Percentiles rank a stretch among this genome's conserved stretches.
Evolutionary conservation across 257 asterid species (phyloP).

Genomic region (Penstemon newberryi): DNA sequence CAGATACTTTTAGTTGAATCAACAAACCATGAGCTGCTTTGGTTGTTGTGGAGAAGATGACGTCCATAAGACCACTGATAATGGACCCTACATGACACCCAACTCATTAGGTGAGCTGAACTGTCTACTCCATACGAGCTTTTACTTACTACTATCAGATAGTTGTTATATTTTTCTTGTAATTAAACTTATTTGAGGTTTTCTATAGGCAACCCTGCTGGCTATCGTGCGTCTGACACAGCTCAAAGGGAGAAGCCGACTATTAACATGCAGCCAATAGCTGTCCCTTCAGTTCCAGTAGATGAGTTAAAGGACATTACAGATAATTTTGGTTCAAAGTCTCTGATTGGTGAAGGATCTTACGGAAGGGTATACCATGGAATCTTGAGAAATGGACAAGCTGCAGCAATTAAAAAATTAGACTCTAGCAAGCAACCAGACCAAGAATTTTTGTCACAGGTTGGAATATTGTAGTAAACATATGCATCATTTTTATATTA

Average conservation of each 20-base stretch:
- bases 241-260: slow-evolving; percentile 53
- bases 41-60: no score
- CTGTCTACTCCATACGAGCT: no score
- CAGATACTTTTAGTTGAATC: no score
- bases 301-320: slow-evolving; percentile 73
- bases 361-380: slow-evolving; percentile 80
- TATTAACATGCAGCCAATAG: slow-evolving; percentile 57
- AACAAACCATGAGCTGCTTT: no score
- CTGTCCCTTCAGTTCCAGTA: slow-evolving; percentile 62
- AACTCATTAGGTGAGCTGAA: no score
- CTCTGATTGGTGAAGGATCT: slow-evolving; percentile 81
- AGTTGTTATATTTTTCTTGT: neutral
- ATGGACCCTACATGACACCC: no score
- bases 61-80: no score
- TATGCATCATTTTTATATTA: no score
- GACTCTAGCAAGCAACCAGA: slow-evolving; percentile 91
- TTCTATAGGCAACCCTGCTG: slow-evolving; percentile 46
- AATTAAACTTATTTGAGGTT: slow-evolving; percentile 19
- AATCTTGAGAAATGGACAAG: slow-evolving; percentile 51
- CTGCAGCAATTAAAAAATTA: slow-evolving; percentile 78
- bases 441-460: slow-evolving; percentile 70
- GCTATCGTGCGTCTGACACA: slow-evolving; percentile 54
- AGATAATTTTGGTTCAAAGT: slow-evolving; percentile 61
- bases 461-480: slow-evolving; percentile 15
- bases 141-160: no score